Conservation (phyloP, 225 moss, liverwort and hornwort genomes). For the Lunularia cruciata region DNA sequence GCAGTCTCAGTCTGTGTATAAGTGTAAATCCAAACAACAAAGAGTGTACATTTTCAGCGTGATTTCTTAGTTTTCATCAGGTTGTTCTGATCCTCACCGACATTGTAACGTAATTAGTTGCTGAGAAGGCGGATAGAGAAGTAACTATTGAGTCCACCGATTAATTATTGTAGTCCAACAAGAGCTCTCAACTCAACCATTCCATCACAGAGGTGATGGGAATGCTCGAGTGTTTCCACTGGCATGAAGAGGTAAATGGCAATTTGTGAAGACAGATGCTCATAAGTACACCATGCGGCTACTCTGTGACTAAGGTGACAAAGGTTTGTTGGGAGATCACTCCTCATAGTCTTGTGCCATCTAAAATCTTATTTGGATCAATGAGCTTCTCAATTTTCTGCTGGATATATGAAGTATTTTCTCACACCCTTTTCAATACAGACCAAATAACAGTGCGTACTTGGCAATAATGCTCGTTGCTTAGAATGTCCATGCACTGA, state of each 20-base stretch:
- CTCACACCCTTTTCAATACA: too few relatives aligned
- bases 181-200: background rate
- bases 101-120: slow-evolving; percentile 8
- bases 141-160: background rate
- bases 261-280: background rate
- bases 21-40: slow-evolving; percentile 26
- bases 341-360: too few relatives aligned
- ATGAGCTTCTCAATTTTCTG: too few relatives aligned
- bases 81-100: slow-evolving; percentile 1
- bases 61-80: slow-evolving; percentile 6
- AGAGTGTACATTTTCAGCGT: slow-evolving; percentile 28
- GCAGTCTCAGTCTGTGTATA: slow-evolving; percentile 25
- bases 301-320: too few relatives aligned
- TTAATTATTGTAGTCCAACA: background rate
- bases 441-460: too few relatives aligned
- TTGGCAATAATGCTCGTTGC: too few relatives aligned
- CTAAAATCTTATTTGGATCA: too few relatives aligned
- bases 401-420: too few relatives aligned
- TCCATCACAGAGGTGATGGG: background rate
- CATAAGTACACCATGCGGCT: too few relatives aligned
- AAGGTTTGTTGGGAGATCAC: too few relatives aligned
- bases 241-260: background rate
- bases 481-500: too few relatives aligned
- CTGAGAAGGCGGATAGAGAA: background rate
- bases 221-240: background rate